Conservation (phyloP, 2,329 filamentous ascomycete genomes). For the Fusarium camptoceras region DNA sequence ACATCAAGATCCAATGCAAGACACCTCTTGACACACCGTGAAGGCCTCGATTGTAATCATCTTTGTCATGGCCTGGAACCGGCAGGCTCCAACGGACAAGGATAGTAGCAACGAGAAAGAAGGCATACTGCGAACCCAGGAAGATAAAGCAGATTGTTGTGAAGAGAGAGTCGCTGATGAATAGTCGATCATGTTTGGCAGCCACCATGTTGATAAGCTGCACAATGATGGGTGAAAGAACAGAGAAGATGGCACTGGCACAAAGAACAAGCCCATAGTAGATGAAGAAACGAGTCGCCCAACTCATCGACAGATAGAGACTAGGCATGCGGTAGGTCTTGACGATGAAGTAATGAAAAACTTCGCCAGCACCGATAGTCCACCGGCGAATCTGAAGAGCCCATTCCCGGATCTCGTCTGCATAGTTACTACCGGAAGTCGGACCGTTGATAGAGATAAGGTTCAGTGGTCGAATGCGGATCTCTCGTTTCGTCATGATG, state of each 20-base stretch:
- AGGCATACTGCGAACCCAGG: constrained; percentile 19
- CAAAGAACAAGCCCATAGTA: constrained; percentile 34
- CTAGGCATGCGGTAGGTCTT: constrained; percentile 34
- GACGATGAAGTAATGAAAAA: constrained; percentile 39
- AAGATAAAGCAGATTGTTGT: constrained; percentile 24
- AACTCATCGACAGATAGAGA: constrained; percentile 22
- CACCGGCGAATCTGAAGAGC: constrained; percentile 34
- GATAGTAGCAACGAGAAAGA: constrained; percentile 17
- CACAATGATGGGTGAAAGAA: constrained; percentile 20
- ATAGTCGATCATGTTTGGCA: constrained; percentile 9
- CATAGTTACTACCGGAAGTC: constrained; percentile 28
- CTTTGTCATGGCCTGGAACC: not conserved
- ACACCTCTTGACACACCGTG: constrained; percentile 15
- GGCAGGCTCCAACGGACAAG: constrained; percentile 26
- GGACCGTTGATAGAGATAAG: constrained; percentile 37
- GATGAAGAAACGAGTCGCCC: constrained; percentile 30
- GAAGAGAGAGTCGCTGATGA: constrained; percentile 17
- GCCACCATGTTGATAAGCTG: constrained; percentile 22
- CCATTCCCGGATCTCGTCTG: constrained; percentile 34
- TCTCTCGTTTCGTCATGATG: constrained; percentile 28
- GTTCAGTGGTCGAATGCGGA: constrained; percentile 29
- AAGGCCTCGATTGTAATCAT: constrained; percentile 11
- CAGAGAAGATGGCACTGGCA: constrained; percentile 29
- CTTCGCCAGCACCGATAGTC: constrained; percentile 37
- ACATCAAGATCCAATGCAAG: constrained; percentile 29